These are phyloP conservation scores for Lentinula novae-zelandiae DNA, from an alignment of 1,284 basidiomycete species.

Conservation along the genomic window DNA sequence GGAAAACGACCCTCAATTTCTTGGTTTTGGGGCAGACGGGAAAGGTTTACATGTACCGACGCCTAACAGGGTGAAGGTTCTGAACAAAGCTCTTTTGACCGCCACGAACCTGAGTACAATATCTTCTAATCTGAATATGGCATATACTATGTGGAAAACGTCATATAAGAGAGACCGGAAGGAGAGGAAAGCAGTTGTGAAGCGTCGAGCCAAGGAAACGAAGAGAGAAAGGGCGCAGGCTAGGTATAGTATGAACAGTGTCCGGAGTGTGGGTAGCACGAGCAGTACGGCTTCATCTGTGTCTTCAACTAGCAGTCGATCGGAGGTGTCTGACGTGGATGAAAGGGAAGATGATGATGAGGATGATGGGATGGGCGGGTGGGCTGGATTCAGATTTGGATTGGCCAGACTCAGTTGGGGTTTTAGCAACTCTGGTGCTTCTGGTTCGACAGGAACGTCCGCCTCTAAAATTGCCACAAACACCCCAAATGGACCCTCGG, in stretches of 20 bases:
- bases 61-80: slow-evolving; percentile 6
- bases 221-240: background rate
- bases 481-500: background rate
- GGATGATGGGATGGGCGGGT: background rate
- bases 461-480: background rate
- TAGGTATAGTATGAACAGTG: slow-evolving; percentile 3
- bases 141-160: background rate
- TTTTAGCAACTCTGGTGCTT: background rate
- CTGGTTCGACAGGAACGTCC: background rate
- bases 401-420: slow-evolving; percentile 10
- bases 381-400: slow-evolving; percentile 1
- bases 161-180: background rate
- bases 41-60: slow-evolving; percentile 7
- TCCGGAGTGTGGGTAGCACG: background rate
- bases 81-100: slow-evolving; percentile 9
- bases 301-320: background rate
- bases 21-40: background rate
- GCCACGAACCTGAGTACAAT: background rate
- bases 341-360: slow-evolving; percentile 7
- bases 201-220: background rate
- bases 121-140: background rate
- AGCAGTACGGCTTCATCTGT: background rate
- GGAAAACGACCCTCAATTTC: background rate
- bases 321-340: background rate
- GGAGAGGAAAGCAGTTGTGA: background rate